Base-by-base conservation (phyloP, 805 yeast genomes). In the Starmerella asiatica region DNA sequence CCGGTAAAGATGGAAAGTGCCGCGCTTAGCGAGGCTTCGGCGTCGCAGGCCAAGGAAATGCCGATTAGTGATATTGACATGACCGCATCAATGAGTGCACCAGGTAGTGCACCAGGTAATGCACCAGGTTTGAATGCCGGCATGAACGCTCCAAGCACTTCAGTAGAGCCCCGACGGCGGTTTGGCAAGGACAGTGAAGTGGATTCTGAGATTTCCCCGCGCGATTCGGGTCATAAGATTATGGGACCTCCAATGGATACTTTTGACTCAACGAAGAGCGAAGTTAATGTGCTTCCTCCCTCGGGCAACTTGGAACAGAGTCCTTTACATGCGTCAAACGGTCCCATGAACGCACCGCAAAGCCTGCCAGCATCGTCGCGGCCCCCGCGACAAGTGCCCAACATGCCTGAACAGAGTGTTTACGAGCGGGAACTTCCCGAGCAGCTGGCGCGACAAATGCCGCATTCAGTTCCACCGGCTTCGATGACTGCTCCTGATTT, bases 361-460 rank as follows among this genome's bases (percentile, higher is more conserved):
- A 8, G 11, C 11, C 11, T 24, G 27, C 30, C 30, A 14, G 30
- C 8, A 28, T 5, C 30, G n/a, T 5, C 8, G n/a, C 30, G 26
- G 26, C 26, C 26, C 26, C 7, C 7, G 7, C n/a, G n/a, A n/a
- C n/a, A n/a, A n/a, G n/a, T n/a, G n/a, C n/a, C n/a, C n/a, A n/a
- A n/a, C n/a, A n/a, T n/a, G n/a, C n/a, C n/a, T n/a, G 26, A 23
- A 8, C n/a, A 11, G 26, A 33, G 29, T 29, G 16, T 21, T 14
- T 16, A 9, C 29, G 36, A 23, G 9, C 32, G 26, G n/a, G 36
- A 36, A 7, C 3, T 24, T 4, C 37, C 44, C 20, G 20, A 30
- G 4, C 36, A 29, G 18, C 29, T 28, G 33, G 34, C 34, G 11
- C 24, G 20, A 16, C 39, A 36, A 21, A 12, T 35, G 37, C 32